Evolutionary conservation across 176 grass and related monocot species (phyloP).

Genomic region (Oryza longistaminata): DNA sequence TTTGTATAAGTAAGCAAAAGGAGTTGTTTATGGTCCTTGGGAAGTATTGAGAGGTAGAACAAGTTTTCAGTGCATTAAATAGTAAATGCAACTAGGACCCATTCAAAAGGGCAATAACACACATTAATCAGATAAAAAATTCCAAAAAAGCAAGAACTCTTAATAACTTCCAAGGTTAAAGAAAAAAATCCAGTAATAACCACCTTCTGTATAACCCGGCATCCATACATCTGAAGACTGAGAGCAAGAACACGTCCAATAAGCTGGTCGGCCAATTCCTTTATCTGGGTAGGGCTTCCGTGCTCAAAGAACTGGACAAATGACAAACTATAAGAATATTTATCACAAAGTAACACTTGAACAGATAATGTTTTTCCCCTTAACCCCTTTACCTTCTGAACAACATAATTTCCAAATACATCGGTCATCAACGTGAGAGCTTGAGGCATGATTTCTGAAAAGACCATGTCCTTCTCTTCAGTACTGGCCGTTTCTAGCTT

Average conservation of each 20-base stretch:
- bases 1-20: background rate
- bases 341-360: background rate
- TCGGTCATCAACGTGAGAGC: conserved; percentile 81
- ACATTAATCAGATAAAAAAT: background rate
- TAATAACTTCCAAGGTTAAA: background rate
- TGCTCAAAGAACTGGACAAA: conserved; percentile 90
- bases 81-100: background rate
- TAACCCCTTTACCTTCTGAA: conserved; percentile 67
- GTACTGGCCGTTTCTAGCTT: conserved; percentile 81
- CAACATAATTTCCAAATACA: conserved; percentile 95
- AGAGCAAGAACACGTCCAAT: conserved; percentile 75
- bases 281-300: conserved; percentile 77
- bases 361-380: background rate
- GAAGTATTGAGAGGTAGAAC: background rate
- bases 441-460: conserved; percentile 81
- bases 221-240: conserved; percentile 96
- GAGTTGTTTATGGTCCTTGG: background rate
- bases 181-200: background rate
- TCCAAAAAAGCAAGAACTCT: background rate
- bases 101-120: background rate
- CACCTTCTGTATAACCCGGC: conserved; percentile 94
- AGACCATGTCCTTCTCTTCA: conserved; percentile 70
- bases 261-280: conserved; percentile 62
- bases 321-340: background rate
- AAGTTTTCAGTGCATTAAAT: background rate